These are phyloP conservation scores for Helicocarpus griseus DNA, from an alignment of 2,329 filamentous ascomycete species.

Conservation along the genomic window DNA sequence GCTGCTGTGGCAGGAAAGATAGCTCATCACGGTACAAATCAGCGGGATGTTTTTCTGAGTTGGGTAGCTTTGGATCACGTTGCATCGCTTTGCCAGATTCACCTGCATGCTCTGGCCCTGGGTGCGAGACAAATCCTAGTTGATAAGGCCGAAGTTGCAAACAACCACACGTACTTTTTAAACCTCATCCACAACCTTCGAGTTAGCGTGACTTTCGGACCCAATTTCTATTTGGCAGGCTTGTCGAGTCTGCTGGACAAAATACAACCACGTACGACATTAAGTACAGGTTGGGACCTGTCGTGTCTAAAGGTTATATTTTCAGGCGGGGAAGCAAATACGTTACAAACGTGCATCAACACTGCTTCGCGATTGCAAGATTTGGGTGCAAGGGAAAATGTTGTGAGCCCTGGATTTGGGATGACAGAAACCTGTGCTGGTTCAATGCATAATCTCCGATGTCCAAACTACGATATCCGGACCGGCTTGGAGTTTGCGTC, in stretches of 20 bases:
- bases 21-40: conserved; percentile 16
- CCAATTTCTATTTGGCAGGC: conserved; percentile 21
- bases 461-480: conserved; percentile 32
- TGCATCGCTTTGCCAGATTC: conserved; percentile 42
- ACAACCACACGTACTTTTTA: conserved; percentile 31
- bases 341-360: conserved; percentile 27
- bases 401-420: conserved; percentile 37
- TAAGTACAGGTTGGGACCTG: conserved; percentile 14
- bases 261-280: neutral
- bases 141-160: conserved; percentile 30
- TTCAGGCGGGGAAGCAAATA: conserved; percentile 42
- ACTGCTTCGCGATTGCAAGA: conserved; percentile 20
- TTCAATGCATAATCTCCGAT: conserved; percentile 34
- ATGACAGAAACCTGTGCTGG: conserved; percentile 48
- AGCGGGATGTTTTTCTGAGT: conserved; percentile 32
- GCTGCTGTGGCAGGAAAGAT: conserved; percentile 34
- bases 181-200: conserved; percentile 25
- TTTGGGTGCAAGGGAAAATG: conserved; percentile 24
- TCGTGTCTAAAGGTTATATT: conserved; percentile 18
- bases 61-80: conserved; percentile 49
- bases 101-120: conserved; percentile 39
- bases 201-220: conserved; percentile 27
- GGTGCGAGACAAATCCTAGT: conserved; percentile 40
- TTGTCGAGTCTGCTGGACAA: conserved; percentile 3
- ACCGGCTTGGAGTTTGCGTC: conserved; percentile 24